Conservation (phyloP, 2,329 filamentous ascomycete genomes). For the Xylariaceae sp. region DNA sequence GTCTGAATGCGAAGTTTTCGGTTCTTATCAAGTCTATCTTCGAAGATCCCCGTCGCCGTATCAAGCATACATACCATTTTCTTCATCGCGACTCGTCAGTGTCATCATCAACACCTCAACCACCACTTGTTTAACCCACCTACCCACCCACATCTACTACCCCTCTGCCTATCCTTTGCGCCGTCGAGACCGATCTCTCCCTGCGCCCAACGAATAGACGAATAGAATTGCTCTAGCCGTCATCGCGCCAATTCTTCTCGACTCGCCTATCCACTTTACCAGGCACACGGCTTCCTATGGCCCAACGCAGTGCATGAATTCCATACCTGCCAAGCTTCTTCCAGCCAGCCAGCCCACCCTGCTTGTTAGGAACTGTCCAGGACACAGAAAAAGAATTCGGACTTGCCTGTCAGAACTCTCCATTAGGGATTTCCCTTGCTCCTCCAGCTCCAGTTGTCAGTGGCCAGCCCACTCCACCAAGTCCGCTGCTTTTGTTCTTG, state of each 20-base stretch:
- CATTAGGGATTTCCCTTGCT: slow-evolving; percentile 12
- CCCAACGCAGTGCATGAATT: slow-evolving; percentile 24
- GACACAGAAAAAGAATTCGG: not conserved
- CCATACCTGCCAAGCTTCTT: slow-evolving; percentile 26
- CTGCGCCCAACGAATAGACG: not conserved
- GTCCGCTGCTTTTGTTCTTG: not conserved
- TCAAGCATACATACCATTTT: not conserved
- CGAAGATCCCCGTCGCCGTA: too few relatives aligned
- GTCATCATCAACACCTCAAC: slow-evolving; percentile 4
- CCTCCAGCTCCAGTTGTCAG: too few relatives aligned
- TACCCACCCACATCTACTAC: slow-evolving; percentile 2
- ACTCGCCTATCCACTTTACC: slow-evolving; percentile 30
- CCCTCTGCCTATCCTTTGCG: slow-evolving; percentile 8
- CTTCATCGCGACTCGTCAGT: slow-evolving; percentile 2
- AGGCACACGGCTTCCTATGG: slow-evolving; percentile 27
- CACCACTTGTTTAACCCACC: not conserved
- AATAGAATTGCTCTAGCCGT: slow-evolving; percentile 7
- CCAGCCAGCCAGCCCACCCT: slow-evolving; percentile 7
- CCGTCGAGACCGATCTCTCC: not conserved
- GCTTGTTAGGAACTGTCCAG: too few relatives aligned
- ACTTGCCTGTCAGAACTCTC: not conserved
- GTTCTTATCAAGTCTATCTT: too few relatives aligned
- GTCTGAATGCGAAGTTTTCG: too few relatives aligned
- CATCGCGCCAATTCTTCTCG: not conserved
- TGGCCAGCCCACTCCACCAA: slow-evolving; percentile 3